Percentiles rank a stretch among this genome's conserved stretches.
These are phyloP conservation scores for Penicillium roqueforti DNA, from an alignment of 495 filamentous ascomycete species.

Conservation along the genomic window DNA sequence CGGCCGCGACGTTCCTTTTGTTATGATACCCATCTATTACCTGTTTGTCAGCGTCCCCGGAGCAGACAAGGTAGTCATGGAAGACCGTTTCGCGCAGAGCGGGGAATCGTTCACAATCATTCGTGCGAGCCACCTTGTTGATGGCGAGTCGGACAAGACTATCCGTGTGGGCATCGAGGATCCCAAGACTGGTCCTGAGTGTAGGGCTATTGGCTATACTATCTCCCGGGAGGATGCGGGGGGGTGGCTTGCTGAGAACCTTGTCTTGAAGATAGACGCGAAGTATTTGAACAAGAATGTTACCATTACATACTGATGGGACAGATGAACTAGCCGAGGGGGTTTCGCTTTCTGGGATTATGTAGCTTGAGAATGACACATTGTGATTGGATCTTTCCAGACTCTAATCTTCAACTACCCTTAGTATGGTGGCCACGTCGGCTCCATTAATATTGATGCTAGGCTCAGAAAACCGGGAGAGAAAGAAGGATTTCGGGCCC, in stretches of 20 bases:
- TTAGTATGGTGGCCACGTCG: no score
- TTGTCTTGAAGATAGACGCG: conserved; percentile 7
- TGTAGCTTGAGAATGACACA: not conserved
- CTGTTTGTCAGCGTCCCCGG: conserved; percentile 48
- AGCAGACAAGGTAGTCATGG: conserved; percentile 59
- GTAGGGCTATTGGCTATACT: conserved; percentile 41
- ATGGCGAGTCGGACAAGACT: conserved; percentile 27
- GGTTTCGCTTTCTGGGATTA: not conserved
- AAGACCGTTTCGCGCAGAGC: conserved; percentile 38
- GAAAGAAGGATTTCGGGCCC: no score
- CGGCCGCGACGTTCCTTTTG: conserved; percentile 50
- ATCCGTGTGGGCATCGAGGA: conserved; percentile 43
- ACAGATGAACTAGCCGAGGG: not conserved
- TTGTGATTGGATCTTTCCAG: not conserved
- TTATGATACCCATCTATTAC: conserved; percentile 49
- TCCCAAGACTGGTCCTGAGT: conserved; percentile 34
- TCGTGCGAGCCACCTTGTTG: conserved; percentile 38
- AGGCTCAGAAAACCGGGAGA: no score
- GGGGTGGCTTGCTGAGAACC: conserved; percentile 31
- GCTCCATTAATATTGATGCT: no score
- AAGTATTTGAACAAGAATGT: conserved; percentile 8
- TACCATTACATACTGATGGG: conserved; percentile 1
- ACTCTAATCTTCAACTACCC: not conserved
- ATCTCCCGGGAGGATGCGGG: conserved; percentile 42
- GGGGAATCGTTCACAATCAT: conserved; percentile 40